These are phyloP conservation scores for Cynara cardunculus DNA, from an alignment of 129 eudicot species.

Conservation along the genomic window DNA sequence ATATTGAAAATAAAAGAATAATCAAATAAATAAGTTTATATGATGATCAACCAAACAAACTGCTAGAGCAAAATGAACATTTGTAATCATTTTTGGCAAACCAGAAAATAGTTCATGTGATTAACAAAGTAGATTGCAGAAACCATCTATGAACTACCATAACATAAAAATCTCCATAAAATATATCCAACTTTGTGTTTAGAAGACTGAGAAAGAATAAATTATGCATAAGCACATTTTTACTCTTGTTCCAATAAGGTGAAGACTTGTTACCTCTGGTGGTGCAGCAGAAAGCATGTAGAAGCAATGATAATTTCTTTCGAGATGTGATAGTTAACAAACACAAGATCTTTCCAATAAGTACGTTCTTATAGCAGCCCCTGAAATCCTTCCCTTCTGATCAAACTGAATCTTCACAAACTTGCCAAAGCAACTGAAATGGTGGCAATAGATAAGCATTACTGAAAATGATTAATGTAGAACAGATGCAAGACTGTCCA, in stretches of 20 bases:
- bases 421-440: slow-evolving; percentile 86
- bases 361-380: slow-evolving; percentile 90
- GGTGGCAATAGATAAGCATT: neutral
- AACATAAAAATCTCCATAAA: too few relatives aligned
- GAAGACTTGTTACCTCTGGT: slow-evolving; percentile 46
- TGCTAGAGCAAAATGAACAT: too few relatives aligned
- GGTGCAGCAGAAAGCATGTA: slow-evolving; percentile 98
- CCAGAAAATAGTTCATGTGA: too few relatives aligned
- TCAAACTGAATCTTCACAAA: slow-evolving; percentile 96
- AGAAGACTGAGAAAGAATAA: neutral
- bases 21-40: too few relatives aligned
- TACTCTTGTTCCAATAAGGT: neutral
- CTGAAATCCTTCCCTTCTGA: slow-evolving; percentile 74
- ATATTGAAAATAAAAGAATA: too few relatives aligned
- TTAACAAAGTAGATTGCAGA: too few relatives aligned
- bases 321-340: slow-evolving; percentile 92
- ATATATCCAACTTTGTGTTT: too few relatives aligned
- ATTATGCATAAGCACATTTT: neutral
- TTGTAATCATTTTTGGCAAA: too few relatives aligned
- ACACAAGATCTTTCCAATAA: slow-evolving; percentile 92
- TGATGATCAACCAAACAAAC: too few relatives aligned
- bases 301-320: slow-evolving; percentile 90
- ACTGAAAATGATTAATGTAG: neutral
- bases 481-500: neutral
- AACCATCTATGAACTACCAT: too few relatives aligned